Base-by-base conservation (phyloP, 75 land plant genomes). In the Pinus tabuliformis region DNA sequence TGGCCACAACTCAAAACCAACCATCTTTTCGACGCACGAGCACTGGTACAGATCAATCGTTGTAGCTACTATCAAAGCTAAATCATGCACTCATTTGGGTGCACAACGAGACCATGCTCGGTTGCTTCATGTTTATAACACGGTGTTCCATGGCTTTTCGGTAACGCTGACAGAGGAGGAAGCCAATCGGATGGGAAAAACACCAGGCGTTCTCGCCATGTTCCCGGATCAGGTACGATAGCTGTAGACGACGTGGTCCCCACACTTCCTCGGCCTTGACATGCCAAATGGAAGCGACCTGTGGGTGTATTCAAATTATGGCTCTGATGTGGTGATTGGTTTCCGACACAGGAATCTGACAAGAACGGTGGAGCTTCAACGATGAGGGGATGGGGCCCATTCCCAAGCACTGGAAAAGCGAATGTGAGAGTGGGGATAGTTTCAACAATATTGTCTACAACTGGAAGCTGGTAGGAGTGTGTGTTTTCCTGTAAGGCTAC, bases 261-360 rank as follows among this genome's bases (percentile, higher is more conserved):
- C 91, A 2, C 80, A 66, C 56, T 33, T 33, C 33, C 33, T 33
- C 1, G 33, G 33, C 33, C 1, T 33, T 33, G 33, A 33, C 33
- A 33, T 1, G 33, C 33, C 33, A 33, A 33, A 33, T 2, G 33
- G 33, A 33, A 33, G 33, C 33, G 33, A 2, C 33, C 33, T 33
- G 1, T 33, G 1, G 33, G 33, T 2, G 2, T 0, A 33, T 33
- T 33, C 33, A 2, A 76, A 87, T 28, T 89, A 78, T 62, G 98
- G 91, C 9, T 78, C 81, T 3, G 90, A 87, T 58, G 85, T 96
- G 15, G 75, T 96, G 21, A 73, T 96, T 30, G 99, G 90, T 1
- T 75, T 91, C 63, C 3, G 99, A 96, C 80, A 87, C 94, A 30
- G 99, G 99, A 0, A 86, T 95, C 5, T 91, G 89, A 89, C 96